phyloP scores from a whole-genome alignment of 1,284 basidiomycete species.

The Boletellus deceptivus region DNA sequence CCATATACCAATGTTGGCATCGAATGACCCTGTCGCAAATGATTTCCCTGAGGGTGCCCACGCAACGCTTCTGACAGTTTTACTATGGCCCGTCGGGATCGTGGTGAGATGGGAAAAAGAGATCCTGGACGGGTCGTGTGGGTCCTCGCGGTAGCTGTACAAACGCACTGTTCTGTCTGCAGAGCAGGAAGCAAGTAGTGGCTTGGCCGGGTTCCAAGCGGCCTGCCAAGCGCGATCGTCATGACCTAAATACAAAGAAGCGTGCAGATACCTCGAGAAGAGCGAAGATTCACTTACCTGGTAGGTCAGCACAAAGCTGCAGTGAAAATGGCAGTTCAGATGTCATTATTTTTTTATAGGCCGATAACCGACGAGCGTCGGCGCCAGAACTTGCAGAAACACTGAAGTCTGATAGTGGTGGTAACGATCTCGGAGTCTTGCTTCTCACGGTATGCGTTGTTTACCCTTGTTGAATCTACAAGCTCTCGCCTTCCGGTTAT shows the following conservation, averaged over 20 bases:
- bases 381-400: no score
- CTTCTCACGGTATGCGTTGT: no score
- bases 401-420: no score
- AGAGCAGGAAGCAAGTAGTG: constrained; percentile 89
- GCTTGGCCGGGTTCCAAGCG: constrained; percentile 87
- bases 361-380: no score
- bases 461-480: no score
- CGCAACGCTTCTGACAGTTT: constrained; percentile 86
- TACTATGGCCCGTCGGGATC: constrained; percentile 82
- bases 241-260: constrained; percentile 54
- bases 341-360: constrained; percentile 18
- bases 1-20: constrained; percentile 92
- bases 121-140: constrained; percentile 30
- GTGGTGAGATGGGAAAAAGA: constrained; percentile 58
- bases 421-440: no score
- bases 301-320: constrained; percentile 29
- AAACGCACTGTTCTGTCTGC: constrained; percentile 91
- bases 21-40: constrained; percentile 95
- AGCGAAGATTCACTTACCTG: constrained; percentile 20
- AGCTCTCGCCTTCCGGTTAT: no score
- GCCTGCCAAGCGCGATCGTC: constrained; percentile 86
- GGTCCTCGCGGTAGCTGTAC: constrained; percentile 61
- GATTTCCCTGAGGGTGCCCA: constrained; percentile 90
- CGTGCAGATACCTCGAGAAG: background rate
- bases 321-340: constrained; percentile 22